Conservation (phyloP, 768 basidiomycete species). For the Holtermannia corniformis region DNA sequence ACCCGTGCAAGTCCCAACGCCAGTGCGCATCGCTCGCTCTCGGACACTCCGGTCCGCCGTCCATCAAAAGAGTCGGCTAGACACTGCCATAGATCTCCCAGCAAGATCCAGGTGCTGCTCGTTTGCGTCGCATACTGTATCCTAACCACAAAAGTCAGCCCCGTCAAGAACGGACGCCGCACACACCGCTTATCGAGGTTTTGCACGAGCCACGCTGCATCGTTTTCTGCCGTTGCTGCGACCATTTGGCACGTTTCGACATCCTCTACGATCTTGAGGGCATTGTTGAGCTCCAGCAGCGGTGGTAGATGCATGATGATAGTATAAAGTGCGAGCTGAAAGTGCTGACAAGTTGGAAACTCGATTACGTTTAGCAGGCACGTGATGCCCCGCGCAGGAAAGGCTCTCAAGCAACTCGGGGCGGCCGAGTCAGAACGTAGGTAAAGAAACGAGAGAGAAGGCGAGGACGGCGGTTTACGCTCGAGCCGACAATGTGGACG, state of each 20-base stretch:
- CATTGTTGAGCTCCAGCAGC: no score
- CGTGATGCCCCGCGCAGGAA: no score
- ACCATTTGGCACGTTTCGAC: conserved; percentile 12
- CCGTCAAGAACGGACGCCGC: not conserved
- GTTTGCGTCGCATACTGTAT: not conserved
- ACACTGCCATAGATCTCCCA: conserved; percentile 7
- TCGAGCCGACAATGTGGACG: no score
- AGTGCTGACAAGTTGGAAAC: no score
- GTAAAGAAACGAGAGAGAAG: no score
- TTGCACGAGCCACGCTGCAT: conserved; percentile 17
- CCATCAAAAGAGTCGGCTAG: conserved; percentile 7
- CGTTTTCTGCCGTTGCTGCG: conserved; percentile 8
- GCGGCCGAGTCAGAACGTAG: no score
- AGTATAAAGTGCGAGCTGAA: no score
- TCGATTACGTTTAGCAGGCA: no score
- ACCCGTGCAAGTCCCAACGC: conserved; percentile 53
- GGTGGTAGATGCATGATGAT: no score
- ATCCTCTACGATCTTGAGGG: conserved; percentile 3
- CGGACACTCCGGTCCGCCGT: conserved; percentile 10
- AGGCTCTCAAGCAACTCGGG: no score
- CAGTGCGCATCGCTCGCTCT: conserved; percentile 7
- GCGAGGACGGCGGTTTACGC: no score
- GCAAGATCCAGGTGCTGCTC: conserved; percentile 7
- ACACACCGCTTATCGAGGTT: conserved; percentile 23
- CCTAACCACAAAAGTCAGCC: not conserved